phyloP scores from a whole-genome alignment of 495 filamentous ascomycete genomes.

The Amniculicola lignicola region DNA sequence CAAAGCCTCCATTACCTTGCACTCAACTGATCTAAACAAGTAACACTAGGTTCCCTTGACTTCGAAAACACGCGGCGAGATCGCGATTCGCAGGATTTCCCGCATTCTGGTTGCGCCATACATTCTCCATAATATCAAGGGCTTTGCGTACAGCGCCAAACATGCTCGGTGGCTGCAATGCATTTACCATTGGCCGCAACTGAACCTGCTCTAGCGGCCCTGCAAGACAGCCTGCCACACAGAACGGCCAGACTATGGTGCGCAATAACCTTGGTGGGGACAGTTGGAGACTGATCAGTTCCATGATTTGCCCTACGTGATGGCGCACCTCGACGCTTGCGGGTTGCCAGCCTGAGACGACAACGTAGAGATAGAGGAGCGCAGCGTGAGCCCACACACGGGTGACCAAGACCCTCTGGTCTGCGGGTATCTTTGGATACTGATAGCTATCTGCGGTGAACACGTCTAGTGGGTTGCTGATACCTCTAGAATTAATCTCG shows the following conservation, averaged over 20 bases:
- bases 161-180: slow-evolving; percentile 43
- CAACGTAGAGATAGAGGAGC: slow-evolving; percentile 49
- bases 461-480: background rate
- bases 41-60: slow-evolving; percentile 25
- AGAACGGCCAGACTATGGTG: slow-evolving; percentile 52
- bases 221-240: slow-evolving; percentile 53
- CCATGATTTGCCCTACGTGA: slow-evolving; percentile 41
- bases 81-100: slow-evolving; percentile 11
- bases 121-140: slow-evolving; percentile 51
- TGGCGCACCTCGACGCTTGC: slow-evolving; percentile 42
- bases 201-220: slow-evolving; percentile 43
- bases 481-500: background rate
- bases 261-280: slow-evolving; percentile 38
- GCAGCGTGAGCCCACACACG: slow-evolving; percentile 51
- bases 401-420: slow-evolving; percentile 32
- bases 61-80: slow-evolving; percentile 33
- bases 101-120: slow-evolving; percentile 45
- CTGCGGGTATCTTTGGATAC: background rate
- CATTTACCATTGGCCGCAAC: slow-evolving; percentile 43
- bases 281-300: slow-evolving; percentile 33
- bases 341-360: slow-evolving; percentile 55
- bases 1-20: too few species aligned
- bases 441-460: background rate
- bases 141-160: slow-evolving; percentile 50
- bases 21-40: slow-evolving; percentile 30